Evolutionary conservation across 1,139 yeast genomes (phyloP).

Genomic region (Diutina sp.): DNA sequence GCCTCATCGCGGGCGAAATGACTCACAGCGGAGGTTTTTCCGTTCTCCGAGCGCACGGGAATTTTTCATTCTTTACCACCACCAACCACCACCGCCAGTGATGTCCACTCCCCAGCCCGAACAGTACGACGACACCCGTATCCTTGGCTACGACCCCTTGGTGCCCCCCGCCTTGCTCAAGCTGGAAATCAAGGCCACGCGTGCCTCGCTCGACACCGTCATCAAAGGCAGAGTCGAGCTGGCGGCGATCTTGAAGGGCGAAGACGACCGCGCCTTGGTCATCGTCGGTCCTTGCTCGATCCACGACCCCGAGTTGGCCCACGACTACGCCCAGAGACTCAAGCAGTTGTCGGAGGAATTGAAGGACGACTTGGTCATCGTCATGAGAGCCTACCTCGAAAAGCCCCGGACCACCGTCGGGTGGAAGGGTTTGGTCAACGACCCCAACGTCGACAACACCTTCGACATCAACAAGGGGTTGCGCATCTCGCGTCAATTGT

Average conservation of each 20-base stretch:
- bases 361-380: constrained; percentile 60
- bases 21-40: background rate
- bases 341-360: constrained; percentile 57
- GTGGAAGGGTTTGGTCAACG: constrained; percentile 97
- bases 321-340: constrained; percentile 72
- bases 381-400: constrained; percentile 96
- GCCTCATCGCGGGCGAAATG: background rate
- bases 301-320: constrained; percentile 82
- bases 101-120: constrained; percentile 50
- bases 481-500: constrained; percentile 74
- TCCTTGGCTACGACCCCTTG: constrained; percentile 71
- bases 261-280: constrained; percentile 71
- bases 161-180: constrained; percentile 81
- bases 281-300: constrained; percentile 94
- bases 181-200: constrained; percentile 62
- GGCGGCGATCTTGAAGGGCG: constrained; percentile 54
- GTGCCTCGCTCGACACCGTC: constrained; percentile 52
- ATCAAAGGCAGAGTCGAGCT: constrained; percentile 68
- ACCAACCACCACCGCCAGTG: background rate
- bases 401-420: constrained; percentile 99
- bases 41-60: background rate
- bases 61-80: background rate
- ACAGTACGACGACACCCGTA: constrained; percentile 5
- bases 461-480: constrained; percentile 94
- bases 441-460: constrained; percentile 87